Base-by-base conservation (phyloP, 495 filamentous ascomycete species). In the Astrothelium macrocarpum region DNA sequence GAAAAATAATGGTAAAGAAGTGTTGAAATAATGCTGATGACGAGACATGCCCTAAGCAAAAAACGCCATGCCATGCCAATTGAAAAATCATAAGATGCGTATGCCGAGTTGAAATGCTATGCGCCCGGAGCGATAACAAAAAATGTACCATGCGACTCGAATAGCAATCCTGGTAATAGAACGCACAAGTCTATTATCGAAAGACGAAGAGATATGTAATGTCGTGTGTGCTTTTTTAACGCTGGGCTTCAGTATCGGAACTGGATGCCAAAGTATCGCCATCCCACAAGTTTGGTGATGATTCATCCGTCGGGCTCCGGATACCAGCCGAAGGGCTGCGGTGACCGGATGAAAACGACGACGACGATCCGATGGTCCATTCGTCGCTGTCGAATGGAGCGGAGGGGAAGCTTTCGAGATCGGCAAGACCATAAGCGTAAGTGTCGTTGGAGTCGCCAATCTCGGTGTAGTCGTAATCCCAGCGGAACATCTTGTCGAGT, bases 401-500 rank as follows among this genome's bases (percentile, higher is more conserved):
- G n/a, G 26, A 67, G 18, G 62, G 61, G 70, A 85, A 79, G 32
- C 82, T 79, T 62, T 85, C 82, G 14, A 83, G 73, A 59, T 78
- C 78, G 45, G 80, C 77, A 59, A 84, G 71, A 62, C 79, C 81
- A 66, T 88, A 89, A 16, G 77, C 80, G 62, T 80, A 80, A 23
- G 78, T 78, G 26, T 78, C 77, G 9, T 77, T 71, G 49, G 77
- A 74, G 60, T 88, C 84, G 60, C 93, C 93, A 53, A 85, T 72
- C 73, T 97, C 92, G 53, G 91, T 84, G 68, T 94, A 96, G 72
- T 97, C 92, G 76, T 97, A 97, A 68, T 96, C 87, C 93, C 93
- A 97, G 36, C 92, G 85, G 74, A 87, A 89, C 64, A 78, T 83
- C 80, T 96, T 96, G 75, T 89, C 90, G 32, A 76, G 68, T 74